Evolutionary conservation across 352 stramenopile species (phyloP), one percentile per base, ranked within the genome.

Genomic region (Phytophthora europaea): DNA sequence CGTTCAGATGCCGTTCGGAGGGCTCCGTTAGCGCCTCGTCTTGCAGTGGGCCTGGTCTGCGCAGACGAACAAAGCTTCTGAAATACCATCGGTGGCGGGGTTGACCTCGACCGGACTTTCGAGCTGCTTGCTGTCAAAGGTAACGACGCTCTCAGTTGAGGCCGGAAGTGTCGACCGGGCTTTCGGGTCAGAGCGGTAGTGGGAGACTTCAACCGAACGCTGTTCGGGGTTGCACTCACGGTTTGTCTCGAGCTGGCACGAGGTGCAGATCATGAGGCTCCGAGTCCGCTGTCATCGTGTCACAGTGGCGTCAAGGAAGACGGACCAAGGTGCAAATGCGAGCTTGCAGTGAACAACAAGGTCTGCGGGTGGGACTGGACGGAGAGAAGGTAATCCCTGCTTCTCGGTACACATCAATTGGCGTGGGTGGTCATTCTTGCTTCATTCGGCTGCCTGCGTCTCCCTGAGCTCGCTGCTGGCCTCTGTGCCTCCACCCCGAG

Each of bases 11-110:
- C 56, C 53, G 63, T 70, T 58, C 40, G 52, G 52, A 33, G 31
- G 36, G 62, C 51, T 58, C 45, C 59, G 31, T 31, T 33, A 64
- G 50, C 23, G 47, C 47, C 47, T 53, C 47, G 47, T 53, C n/a
- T 28, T 26, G 47, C 20, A 53, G n/a, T 53, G 47, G 47, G 0
- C 18, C 28, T 31, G 26, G 26, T 31, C 26, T 31, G n/a, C 33
- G 33, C n/a, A 65, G 64, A 59, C 61, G 52, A 65, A 66, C 64
- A 23, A 20, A 6, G 20, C 20, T 70, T 65, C 22, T 23, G 60
- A 67, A 63, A 68, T 73, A 64, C 38, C 50, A 54, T 73, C 36
- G 43, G 31, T 6, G 50, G 20, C 15, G 20, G 9, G 20, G 55
- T 59, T 52, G 62, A 70, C 53, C 23, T 52, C 8, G 16, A 28